Evolutionary conservation across 352 stramenopile species (phyloP), one percentile per base, ranked within the genome.

Genomic region (Phytophthora fragariae): DNA sequence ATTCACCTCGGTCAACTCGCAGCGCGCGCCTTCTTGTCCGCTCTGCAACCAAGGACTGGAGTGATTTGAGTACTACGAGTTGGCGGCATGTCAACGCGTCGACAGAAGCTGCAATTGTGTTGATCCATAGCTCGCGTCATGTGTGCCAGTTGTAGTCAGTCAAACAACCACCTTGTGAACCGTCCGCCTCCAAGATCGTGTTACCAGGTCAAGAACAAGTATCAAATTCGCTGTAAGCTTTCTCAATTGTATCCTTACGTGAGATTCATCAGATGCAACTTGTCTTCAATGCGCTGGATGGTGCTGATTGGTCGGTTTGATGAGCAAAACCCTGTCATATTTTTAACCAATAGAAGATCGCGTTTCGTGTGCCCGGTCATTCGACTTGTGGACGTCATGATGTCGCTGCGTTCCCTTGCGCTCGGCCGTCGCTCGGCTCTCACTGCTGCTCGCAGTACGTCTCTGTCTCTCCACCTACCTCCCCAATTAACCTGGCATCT

Each of bases 1-100:
- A 12, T 92, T 94, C 72, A 93, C 89, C 14, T 91, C 85, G 1
- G 87, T 90, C 58, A 90, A 82, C 64, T 83, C 84, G 35, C 80
- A 90, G 54, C 85, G 87, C 47, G 75, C 77, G 61, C 90, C 90
- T 49, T 89, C 81, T 7, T 97, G 90, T 56, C 90, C 90, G 56
- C 79, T 97, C 19, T 97, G 90, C 65, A 96, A 95, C 65, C 89
- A 96, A 79, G 70, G 60, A 2, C 79, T 95, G 41, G 88, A 95
- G 58, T 95, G 85, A 55, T 15, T 47, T 31, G 31, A 37, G n/a
- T 66, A 33, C 17, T 31, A 3, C 27, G 27, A 31, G 27, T 31
- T 31, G 27, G 3, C 27, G 27, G 27, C 27, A 31, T 31, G 4
- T 31, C 27, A 31, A 7, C 27, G 3, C 3, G 27, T 31, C 27